A percentile compares a stretch with the other conserved stretches of the same genome.
phyloP scores from a whole-genome alignment of 768 basidiomycete genomes.

The Mycena amicta region DNA sequence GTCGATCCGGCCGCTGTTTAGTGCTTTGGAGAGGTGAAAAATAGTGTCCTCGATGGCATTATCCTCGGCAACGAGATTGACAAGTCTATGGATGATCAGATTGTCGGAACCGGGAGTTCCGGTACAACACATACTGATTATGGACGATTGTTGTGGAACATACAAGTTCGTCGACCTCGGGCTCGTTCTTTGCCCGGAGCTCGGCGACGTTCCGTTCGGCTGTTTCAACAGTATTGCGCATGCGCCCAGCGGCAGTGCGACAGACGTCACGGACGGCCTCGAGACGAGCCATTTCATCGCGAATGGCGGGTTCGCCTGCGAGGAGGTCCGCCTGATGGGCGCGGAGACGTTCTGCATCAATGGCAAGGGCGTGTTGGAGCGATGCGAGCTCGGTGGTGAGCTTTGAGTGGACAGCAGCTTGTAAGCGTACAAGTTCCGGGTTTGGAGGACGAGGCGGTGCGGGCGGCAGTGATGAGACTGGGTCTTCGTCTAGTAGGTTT shows the following conservation, averaged over 20 bases:
- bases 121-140: conserved; percentile 83
- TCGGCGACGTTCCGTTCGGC: conserved; percentile 78
- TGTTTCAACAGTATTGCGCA: conserved; percentile 61
- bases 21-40: conserved; percentile 92
- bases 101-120: conserved; percentile 8
- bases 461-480: conserved; percentile 28
- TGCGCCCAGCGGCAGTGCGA: conserved; percentile 68
- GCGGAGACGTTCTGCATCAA: conserved; percentile 75
- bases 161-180: conserved; percentile 94
- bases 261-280: conserved; percentile 95
- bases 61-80: conserved; percentile 98
- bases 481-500: conserved; percentile 71
- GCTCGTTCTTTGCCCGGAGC: conserved; percentile 81
- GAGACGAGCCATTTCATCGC: conserved; percentile 93
- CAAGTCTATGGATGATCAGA: conserved; percentile 57
- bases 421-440: conserved; percentile 83
- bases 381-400: conserved; percentile 71
- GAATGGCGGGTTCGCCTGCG: conserved; percentile 89
- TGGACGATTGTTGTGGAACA: conserved; percentile 96
- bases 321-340: conserved; percentile 84
- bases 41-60: conserved; percentile 98
- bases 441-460: conserved; percentile 86
- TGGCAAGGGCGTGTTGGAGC: conserved; percentile 61
- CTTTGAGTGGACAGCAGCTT: conserved; percentile 75
- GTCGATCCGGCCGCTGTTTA: conserved; percentile 90